Evolutionary conservation across 1,284 basidiomycete species (phyloP).

Genomic region (Rhizoctonia solani): DNA sequence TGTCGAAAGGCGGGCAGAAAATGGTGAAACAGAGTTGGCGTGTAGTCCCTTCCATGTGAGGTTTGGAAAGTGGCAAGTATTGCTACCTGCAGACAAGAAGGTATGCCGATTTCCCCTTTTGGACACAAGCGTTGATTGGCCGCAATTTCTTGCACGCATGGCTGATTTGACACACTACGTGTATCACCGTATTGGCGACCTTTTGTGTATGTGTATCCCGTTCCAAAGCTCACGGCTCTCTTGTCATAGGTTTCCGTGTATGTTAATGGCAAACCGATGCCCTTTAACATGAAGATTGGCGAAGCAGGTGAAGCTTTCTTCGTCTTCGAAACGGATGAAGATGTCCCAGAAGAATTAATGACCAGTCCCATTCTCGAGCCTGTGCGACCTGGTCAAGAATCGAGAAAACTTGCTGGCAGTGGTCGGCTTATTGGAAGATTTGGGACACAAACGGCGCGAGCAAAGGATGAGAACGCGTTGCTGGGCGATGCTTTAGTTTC

Average conservation of each 20-base stretch:
- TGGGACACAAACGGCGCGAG: constrained; percentile 48
- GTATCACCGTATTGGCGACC: not conserved
- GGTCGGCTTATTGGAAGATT: constrained; percentile 48
- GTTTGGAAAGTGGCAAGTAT: constrained; percentile 97
- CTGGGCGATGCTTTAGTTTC: constrained; percentile 20
- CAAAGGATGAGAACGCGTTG: constrained; percentile 13
- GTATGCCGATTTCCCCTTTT: constrained; percentile 49
- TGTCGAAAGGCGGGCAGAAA: constrained; percentile 71
- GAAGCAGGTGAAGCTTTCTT: constrained; percentile 99
- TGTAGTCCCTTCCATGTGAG: constrained; percentile 98
- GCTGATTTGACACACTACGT: not conserved
- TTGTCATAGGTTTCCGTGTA: constrained; percentile 71
- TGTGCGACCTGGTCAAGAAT: constrained; percentile 23
- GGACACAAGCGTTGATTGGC: constrained; percentile 16
- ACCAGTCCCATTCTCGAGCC: constrained; percentile 83
- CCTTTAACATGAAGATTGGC: constrained; percentile 98
- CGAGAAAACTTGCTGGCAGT: not conserved
- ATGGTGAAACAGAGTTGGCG: constrained; percentile 71
- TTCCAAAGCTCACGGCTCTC: not conserved
- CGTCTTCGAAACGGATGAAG: constrained; percentile 94
- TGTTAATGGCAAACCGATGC: constrained; percentile 79
- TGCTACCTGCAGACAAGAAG: constrained; percentile 93
- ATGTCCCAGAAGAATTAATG: constrained; percentile 90
- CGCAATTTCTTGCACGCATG: constrained; percentile 18
- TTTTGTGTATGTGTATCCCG: not conserved